phyloP scores from a whole-genome alignment of 164 flowering plant genomes.

The Cinnamomum chago region DNA sequence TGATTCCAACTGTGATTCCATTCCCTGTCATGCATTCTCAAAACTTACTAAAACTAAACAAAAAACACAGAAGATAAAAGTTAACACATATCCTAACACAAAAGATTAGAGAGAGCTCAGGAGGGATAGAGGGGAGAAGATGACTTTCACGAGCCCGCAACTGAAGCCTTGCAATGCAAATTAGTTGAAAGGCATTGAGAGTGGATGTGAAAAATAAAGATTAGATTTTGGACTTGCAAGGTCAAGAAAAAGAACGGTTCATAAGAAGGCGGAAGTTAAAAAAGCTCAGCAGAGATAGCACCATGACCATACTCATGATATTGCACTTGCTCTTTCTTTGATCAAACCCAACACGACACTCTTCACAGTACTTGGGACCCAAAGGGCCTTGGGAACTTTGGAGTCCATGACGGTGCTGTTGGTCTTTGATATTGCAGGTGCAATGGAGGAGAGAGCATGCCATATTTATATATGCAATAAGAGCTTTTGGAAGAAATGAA shows the following conservation, averaged over 20 bases:
- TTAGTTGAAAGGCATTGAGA: conserved; percentile 1
- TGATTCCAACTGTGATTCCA: no score
- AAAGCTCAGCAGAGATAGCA: conserved; percentile 70
- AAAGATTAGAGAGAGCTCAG: conserved; percentile 21
- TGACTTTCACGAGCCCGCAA: conserved; percentile 10
- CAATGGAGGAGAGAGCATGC: not conserved
- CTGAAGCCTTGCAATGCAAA: not conserved
- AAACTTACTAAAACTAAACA: not conserved
- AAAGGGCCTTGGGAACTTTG: not conserved
- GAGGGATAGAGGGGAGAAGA: conserved; percentile 30
- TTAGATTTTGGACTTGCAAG: conserved; percentile 57
- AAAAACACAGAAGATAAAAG: not conserved
- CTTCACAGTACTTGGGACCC: not conserved
- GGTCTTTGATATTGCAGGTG: not conserved
- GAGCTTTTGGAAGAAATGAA: conserved; percentile 18
- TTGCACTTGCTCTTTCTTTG: not conserved
- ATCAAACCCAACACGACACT: not conserved
- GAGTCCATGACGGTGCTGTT: conserved; percentile 5
- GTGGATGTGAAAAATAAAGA: not conserved
- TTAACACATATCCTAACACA: no score
- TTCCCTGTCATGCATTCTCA: no score
- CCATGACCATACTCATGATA: conserved; percentile 16
- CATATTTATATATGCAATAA: not conserved
- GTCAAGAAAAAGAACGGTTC: conserved; percentile 53
- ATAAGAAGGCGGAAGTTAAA: conserved; percentile 15